Evolutionary conservation across 441 rosid species (phyloP), one percentile per base, ranked within the genome.

Genomic region (Adansonia gregorii): DNA sequence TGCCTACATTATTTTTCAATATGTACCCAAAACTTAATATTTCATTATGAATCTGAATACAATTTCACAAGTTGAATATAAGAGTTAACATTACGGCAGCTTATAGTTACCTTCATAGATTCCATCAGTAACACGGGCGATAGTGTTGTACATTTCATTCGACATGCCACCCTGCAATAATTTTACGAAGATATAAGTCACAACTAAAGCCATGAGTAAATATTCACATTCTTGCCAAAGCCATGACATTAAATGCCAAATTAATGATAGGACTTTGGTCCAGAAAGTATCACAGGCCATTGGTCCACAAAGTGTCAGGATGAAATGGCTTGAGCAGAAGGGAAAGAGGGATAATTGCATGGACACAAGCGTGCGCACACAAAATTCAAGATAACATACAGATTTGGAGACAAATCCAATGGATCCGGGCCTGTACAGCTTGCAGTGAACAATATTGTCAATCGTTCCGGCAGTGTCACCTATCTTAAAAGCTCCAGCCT

Each of bases 381-480:
- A 24, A 24, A 24, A 24, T 24, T 72, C 27, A 54, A 31, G 66
- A 80, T 55, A 45, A 84, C 99, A 7, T 90, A 95, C 99, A 76
- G 99, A 95, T 88, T 95, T 95, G 41, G 99, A 95, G 82, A 93
- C 98, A 88, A 93, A 95, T 76, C 98, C 99, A 82, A 95, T 88
- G 78, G 98, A 95, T 81, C 99, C 99, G 68, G 99, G 95, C 82
- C 98, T 88, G 92, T 93, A 93, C 56, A 95, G 86, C 86, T 90
- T 95, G 97, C 98, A 89, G 4, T 93, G 88, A 80, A 93, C 88
- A 72, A 93, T 91, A 84, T 95, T 95, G 81, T 93, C 99, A 72
- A 93, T 89, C 73, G 99, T 95, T 83, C 98, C 99, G 39, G 99
- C 98, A 85, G 99, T 95, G 86, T 95, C 99, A 64, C 99, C 99